Conservation (phyloP, 805 yeast species). For the Wickerhamomyces strasburgensis region DNA sequence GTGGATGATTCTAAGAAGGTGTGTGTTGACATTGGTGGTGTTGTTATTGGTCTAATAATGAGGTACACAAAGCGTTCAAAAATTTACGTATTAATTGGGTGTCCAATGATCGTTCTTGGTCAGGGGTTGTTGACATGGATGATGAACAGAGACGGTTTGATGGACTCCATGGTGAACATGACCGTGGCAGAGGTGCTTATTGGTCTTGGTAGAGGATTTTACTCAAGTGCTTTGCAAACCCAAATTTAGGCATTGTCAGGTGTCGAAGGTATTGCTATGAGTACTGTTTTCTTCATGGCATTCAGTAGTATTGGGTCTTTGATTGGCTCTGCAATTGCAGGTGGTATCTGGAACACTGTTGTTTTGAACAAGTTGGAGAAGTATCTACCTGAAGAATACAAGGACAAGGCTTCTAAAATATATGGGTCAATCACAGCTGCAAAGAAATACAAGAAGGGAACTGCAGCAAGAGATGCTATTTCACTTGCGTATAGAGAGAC, state of each 20-base stretch:
- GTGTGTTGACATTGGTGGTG: conserved; percentile 23
- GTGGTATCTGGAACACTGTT: conserved; percentile 27
- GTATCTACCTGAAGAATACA: conserved; percentile 21
- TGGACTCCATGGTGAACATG: conserved; percentile 11
- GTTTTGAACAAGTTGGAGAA: conserved; percentile 17
- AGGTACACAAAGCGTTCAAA: conserved; percentile 27
- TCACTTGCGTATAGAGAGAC: conserved; percentile 29
- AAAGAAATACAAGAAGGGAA: conserved; percentile 23
- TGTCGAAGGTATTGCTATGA: conserved; percentile 26
- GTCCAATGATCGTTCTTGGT: conserved; percentile 23
- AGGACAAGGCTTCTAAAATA: conserved; percentile 21
- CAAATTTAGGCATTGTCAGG: conserved; percentile 27
- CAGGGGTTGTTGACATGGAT: conserved; percentile 26
- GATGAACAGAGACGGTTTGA: conserved; percentile 19
- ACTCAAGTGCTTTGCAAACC: conserved; percentile 23
- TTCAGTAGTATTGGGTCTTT: conserved; percentile 27
- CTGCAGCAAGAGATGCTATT: conserved; percentile 25
- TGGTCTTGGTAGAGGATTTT: conserved; percentile 28
- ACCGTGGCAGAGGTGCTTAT: conserved; percentile 23
- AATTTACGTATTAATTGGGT: conserved; percentile 20
- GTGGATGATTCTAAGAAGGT: conserved; percentile 28
- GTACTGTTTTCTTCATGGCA: conserved; percentile 28
- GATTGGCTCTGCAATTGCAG: conserved; percentile 26
- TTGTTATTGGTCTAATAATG: conserved; percentile 26
- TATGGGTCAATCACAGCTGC: conserved; percentile 25